A percentile compares a stretch with the other conserved stretches of the same genome.
phyloP scores from a whole-genome alignment of 495 filamentous ascomycete genomes.

The Aspergillus incahuasiensis region DNA sequence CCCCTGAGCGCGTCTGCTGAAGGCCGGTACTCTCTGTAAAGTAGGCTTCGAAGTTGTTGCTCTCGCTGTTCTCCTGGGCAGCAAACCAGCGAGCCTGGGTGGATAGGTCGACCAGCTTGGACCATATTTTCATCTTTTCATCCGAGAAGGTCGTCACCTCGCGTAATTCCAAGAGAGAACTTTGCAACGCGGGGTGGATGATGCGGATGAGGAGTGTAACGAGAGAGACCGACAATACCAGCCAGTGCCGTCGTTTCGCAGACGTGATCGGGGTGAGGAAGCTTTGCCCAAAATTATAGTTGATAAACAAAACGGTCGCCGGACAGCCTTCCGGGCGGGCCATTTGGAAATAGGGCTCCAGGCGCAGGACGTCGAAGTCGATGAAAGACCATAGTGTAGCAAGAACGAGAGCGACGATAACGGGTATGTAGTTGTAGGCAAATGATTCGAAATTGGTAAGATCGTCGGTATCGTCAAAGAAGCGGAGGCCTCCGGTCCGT shows the following conservation, averaged over 20 bases:
- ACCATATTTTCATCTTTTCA: slow-evolving; percentile 33
- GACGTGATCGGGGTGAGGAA: slow-evolving; percentile 37
- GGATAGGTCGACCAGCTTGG: slow-evolving; percentile 25
- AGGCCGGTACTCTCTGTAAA: slow-evolving; percentile 18
- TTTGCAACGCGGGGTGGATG: slow-evolving; percentile 36
- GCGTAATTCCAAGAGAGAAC: slow-evolving; percentile 33
- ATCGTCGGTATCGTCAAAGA: slow-evolving; percentile 31
- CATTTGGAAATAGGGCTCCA: slow-evolving; percentile 41
- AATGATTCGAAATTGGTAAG: slow-evolving; percentile 32
- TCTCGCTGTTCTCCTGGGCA: slow-evolving; percentile 25
- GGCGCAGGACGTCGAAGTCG: slow-evolving; percentile 40
- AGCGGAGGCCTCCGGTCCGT: slow-evolving; percentile 28
- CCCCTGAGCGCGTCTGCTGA: slow-evolving; percentile 25
- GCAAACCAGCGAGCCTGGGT: slow-evolving; percentile 37
- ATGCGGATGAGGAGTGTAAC: slow-evolving; percentile 34
- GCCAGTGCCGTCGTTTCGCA: slow-evolving; percentile 33
- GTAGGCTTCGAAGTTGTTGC: slow-evolving; percentile 23
- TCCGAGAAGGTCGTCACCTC: slow-evolving; percentile 23
- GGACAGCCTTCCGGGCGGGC: slow-evolving; percentile 33
- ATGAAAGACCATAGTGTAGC: slow-evolving; percentile 37
- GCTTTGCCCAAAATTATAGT: slow-evolving; percentile 42
- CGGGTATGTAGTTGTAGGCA: slow-evolving; percentile 38
- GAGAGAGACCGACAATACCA: slow-evolving; percentile 34
- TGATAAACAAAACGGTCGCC: slow-evolving; percentile 37
- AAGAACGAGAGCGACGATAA: slow-evolving; percentile 32